Evolutionary conservation across 2,329 filamentous ascomycete species (phyloP).

Genomic region (Penicillium sp.): DNA sequence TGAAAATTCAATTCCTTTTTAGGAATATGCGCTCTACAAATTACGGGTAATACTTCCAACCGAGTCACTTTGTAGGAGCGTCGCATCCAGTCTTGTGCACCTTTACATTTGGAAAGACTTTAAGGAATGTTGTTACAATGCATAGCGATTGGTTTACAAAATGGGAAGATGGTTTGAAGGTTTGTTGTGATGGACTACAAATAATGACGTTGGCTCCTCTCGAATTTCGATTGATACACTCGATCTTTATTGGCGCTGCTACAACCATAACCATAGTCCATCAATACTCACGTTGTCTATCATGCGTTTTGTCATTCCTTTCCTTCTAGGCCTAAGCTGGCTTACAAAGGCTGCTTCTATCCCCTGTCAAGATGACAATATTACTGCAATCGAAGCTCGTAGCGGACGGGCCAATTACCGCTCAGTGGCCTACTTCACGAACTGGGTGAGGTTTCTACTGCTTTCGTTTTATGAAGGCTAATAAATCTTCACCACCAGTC

Average conservation of each 20-base stretch:
- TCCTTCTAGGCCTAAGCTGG: slow-evolving; percentile 12
- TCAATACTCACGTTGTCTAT: neutral
- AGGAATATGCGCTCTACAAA: neutral
- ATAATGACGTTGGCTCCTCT: slow-evolving; percentile 9
- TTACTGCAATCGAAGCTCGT: slow-evolving; percentile 13
- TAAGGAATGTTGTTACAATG: neutral
- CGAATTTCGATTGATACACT: neutral
- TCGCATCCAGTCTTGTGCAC: slow-evolving; percentile 6
- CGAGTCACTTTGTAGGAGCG: neutral
- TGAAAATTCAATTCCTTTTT: neutral
- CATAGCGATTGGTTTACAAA: neutral
- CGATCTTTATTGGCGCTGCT: neutral
- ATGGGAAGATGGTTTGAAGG: neutral
- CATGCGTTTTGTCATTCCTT: slow-evolving; percentile 13
- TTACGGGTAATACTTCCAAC: neutral
- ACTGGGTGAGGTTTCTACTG: slow-evolving; percentile 38
- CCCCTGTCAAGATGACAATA: slow-evolving; percentile 1
- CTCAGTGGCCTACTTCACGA: slow-evolving; percentile 48
- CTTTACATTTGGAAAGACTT: neutral
- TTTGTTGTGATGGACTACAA: slow-evolving; percentile 8
- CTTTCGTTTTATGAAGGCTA: neutral
- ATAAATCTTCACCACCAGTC: slow-evolving; percentile 49
- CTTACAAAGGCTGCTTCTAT: slow-evolving; percentile 12
- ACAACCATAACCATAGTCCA: neutral
- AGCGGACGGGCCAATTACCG: slow-evolving; percentile 20